Evolutionary conservation across 129 eudicot genomes (phyloP).

Genomic region (Chrysanthemum lavandulifolium): DNA sequence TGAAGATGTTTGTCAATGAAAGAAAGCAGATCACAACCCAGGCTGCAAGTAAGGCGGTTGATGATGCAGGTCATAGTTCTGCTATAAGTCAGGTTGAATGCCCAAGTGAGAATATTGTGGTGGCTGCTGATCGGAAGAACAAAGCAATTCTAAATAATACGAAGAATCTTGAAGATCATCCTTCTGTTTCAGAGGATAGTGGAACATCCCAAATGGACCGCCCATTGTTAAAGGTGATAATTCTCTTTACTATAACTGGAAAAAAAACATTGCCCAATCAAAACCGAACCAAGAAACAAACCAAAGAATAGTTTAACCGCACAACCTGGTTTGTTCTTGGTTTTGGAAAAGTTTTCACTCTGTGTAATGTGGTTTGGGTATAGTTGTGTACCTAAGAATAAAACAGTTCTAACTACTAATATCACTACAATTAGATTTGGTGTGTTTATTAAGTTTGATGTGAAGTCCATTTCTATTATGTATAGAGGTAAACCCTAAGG

Average conservation of each 20-base stretch:
- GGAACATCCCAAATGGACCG: slow-evolving; percentile 44
- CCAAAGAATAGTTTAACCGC: not conserved
- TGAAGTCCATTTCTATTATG: too few species aligned
- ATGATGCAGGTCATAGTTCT: slow-evolving; percentile 15
- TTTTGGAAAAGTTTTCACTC: not conserved
- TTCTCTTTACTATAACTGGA: not conserved
- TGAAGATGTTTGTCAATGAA: slow-evolving; percentile 17
- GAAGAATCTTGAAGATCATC: slow-evolving; percentile 33
- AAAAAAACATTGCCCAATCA: not conserved
- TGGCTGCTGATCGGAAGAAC: slow-evolving; percentile 20
- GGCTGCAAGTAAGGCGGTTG: slow-evolving; percentile 15
- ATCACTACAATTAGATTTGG: too few species aligned
- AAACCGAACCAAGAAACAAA: not conserved
- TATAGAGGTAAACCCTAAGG: not conserved
- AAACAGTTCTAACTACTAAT: too few species aligned
- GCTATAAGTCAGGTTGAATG: slow-evolving; percentile 11
- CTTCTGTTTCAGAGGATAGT: slow-evolving; percentile 44
- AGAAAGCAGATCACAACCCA: slow-evolving; percentile 18
- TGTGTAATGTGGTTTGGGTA: not conserved
- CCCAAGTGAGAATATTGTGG: slow-evolving; percentile 7
- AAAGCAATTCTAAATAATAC: slow-evolving; percentile 19
- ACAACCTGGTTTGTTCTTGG: not conserved
- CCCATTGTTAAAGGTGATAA: slow-evolving; percentile 53
- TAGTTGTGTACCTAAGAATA: not conserved
- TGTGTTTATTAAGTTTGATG: too few species aligned